Base-by-base conservation (phyloP, 2,329 filamentous ascomycete genomes). In the Sporothrix luriei region DNA sequence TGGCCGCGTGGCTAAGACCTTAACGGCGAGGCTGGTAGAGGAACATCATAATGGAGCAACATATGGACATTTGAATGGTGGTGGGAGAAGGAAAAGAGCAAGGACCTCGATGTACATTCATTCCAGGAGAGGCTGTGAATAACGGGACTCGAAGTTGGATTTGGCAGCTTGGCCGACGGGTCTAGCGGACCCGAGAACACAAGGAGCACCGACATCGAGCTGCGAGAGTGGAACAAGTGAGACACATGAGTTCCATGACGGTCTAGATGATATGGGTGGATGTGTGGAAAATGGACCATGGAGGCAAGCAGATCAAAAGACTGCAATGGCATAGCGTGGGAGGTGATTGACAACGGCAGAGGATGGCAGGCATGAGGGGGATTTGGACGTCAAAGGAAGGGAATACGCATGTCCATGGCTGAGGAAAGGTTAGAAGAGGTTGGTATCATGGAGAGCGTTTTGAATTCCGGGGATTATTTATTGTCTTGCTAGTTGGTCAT, bases 1-100 rank as follows among this genome's bases (percentile, higher is more conserved):
- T 54, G 55, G 57, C 51, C 33, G 55, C 19, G 33, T 61, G 55
- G 40, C 57, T 26, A 33, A 61, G 57, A 62, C n/a, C n/a, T 11
- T 10, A 19, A 62, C 26, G 21, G 14, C 21, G 38, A 62, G 57
- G 57, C 38, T 62, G 57, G 57, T 3, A 26, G 13, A 46, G 24
- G 2, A n/a, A 16, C 14, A 38, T 4, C 49, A 52, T 7, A 14
- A 33, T 4, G 19, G 16, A 14, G 29, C 21, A 57, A 6, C 4
- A 33, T 7, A 14, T 26, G 21, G 9, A 7, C 33, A 33, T 33
- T 33, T 33, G 33, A 33, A 33, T 33, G 33, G 33, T 1, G 21
- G 24, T 43, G 46, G 38, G 57, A 46, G 38, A 62, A 26, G 21
- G 55, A 14, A 24, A 13, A n/a, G 40, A 59, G 26, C 19, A 43